Conservation (phyloP, 1,139 yeast species). For the Hyphopichia pseudoburtonii region DNA sequence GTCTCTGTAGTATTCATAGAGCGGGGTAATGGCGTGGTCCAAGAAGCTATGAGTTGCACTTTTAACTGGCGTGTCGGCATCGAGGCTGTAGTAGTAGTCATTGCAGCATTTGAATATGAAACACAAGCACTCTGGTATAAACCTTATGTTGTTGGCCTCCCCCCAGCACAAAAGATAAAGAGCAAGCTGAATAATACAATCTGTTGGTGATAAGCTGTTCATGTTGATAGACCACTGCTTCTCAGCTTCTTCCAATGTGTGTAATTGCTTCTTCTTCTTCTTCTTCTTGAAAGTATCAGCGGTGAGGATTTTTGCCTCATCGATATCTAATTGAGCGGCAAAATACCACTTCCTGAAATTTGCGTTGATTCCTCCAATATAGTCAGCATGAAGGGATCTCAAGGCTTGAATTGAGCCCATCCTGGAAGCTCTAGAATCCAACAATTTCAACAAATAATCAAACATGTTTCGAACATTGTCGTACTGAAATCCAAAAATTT, state of each 20-base stretch:
- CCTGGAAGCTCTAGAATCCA: constrained; percentile 73
- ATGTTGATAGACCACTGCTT: constrained; percentile 69
- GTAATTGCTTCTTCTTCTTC: constrained; percentile 38
- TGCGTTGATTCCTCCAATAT: constrained; percentile 88
- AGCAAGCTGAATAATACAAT: constrained; percentile 65
- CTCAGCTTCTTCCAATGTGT: constrained; percentile 74
- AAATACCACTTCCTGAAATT: constrained; percentile 96
- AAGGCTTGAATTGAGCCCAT: constrained; percentile 56
- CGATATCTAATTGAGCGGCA: constrained; percentile 87
- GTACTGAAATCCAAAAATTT: constrained; percentile 67
- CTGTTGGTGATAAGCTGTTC: constrained; percentile 51
- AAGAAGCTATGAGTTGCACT: constrained; percentile 41
- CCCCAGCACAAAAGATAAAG: constrained; percentile 83
- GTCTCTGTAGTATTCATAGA: constrained; percentile 60
- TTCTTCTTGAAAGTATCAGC: constrained; percentile 4
- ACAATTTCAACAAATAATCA: constrained; percentile 58
- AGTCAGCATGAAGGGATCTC: constrained; percentile 64
- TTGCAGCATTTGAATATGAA: constrained; percentile 77
- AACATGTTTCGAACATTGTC: constrained; percentile 66
- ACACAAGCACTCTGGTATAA: constrained; percentile 84
- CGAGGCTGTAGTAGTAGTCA: constrained; percentile 58
- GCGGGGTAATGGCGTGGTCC: constrained; percentile 71
- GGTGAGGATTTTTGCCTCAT: constrained; percentile 48
- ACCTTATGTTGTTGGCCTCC: constrained; percentile 79
- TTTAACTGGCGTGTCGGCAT: constrained; percentile 24